phyloP scores from a whole-genome alignment of 2,329 filamentous ascomycete species.

The Colletotrichum somersetense region DNA sequence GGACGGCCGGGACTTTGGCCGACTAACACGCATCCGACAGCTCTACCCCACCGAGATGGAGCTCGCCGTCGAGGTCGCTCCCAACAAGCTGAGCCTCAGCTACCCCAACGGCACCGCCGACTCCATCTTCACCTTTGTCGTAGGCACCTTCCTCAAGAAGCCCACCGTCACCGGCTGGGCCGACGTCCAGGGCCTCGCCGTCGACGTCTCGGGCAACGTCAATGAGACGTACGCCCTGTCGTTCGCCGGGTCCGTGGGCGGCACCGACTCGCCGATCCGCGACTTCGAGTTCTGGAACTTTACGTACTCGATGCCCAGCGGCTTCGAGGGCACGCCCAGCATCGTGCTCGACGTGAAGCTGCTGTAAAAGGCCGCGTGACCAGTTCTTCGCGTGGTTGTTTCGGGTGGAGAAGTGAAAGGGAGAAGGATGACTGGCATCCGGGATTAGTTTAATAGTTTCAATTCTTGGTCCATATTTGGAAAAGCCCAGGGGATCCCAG shows the following conservation, averaged over 20 bases:
- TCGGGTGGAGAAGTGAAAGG: not conserved
- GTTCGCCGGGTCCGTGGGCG: slow-evolving; percentile 58
- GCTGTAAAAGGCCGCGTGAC: not conserved
- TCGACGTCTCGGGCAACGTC: slow-evolving; percentile 60
- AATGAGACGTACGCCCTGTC: slow-evolving; percentile 54
- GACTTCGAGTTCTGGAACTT: slow-evolving; percentile 63
- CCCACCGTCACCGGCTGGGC: slow-evolving; percentile 59
- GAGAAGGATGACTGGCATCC: not conserved
- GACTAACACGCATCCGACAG: slow-evolving; percentile 42
- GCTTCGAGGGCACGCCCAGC: slow-evolving; percentile 47
- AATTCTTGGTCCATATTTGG: not conserved
- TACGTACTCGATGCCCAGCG: slow-evolving; percentile 56
- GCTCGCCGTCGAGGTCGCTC: slow-evolving; percentile 56
- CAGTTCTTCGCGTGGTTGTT: not conserved
- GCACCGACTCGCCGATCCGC: slow-evolving; percentile 47
- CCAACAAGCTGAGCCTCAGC: slow-evolving; percentile 59
- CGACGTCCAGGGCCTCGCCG: slow-evolving; percentile 61
- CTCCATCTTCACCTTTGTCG: slow-evolving; percentile 64
- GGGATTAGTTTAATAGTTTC: not conserved
- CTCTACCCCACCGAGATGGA: slow-evolving; percentile 56
- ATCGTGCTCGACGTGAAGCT: slow-evolving; percentile 31
- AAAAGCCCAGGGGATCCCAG: not conserved
- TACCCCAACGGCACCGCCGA: slow-evolving; percentile 65
- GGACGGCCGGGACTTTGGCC: slow-evolving; percentile 41
- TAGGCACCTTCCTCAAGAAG: slow-evolving; percentile 60